Conservation (phyloP, 805 yeast genomes). For the Saccharomycopsis vini region DNA sequence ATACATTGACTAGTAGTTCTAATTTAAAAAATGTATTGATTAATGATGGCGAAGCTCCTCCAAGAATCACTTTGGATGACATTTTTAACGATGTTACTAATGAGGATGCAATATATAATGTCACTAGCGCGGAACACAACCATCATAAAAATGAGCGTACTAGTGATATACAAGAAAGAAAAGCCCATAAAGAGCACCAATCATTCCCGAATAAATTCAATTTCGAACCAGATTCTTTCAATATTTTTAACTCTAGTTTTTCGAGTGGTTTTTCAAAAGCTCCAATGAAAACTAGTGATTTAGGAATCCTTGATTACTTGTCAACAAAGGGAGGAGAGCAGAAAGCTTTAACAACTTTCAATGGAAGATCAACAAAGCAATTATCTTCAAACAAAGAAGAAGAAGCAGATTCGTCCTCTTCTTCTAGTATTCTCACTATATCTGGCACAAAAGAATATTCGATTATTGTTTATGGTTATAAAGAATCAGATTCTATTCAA, state of each 20-base stretch:
- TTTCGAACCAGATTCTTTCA: conserved; percentile 13
- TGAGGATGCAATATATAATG: too few relatives aligned
- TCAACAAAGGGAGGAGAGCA: too few relatives aligned
- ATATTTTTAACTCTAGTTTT: conserved; percentile 15
- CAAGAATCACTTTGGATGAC: conserved; percentile 10
- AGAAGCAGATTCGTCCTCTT: too few relatives aligned
- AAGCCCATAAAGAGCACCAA: too few relatives aligned
- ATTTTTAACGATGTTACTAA: conserved; percentile 1
- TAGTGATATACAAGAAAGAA: too few relatives aligned
- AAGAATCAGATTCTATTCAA: conserved; percentile 59
- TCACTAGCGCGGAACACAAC: too few relatives aligned
- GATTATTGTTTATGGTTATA: conserved; percentile 81
- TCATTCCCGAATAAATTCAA: background rate
- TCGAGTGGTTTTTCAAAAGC: conserved; percentile 2
- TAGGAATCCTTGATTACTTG: background rate
- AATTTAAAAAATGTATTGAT: conserved; percentile 3
- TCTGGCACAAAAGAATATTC: conserved; percentile 55
- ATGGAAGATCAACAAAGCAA: too few relatives aligned
- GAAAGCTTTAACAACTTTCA: too few relatives aligned
- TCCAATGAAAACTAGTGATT: background rate
- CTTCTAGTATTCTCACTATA: too few relatives aligned
- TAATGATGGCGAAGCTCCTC: conserved; percentile 17
- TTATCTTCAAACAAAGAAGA: too few relatives aligned
- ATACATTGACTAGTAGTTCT: background rate
- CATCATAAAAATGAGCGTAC: background rate